Evolutionary conservation across 768 basidiomycete species (phyloP).

Genomic region (Lentinula detonsa): DNA sequence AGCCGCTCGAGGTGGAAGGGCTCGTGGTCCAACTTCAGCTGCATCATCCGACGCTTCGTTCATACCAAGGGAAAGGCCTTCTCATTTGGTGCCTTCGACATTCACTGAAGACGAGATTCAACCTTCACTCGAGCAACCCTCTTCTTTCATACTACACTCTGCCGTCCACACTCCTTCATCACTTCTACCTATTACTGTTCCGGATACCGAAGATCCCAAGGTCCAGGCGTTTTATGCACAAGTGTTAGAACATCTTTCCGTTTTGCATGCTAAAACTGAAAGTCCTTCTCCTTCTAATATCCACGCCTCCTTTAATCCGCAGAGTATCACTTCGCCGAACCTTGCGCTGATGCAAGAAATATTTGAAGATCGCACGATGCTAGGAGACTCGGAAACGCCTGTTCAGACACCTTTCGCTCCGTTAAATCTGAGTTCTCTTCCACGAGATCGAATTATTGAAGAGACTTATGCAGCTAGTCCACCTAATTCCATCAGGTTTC

Average conservation of each 20-base stretch:
- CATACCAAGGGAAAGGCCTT: neutral
- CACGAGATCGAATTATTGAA: neutral
- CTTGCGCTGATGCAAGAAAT: conserved; percentile 10
- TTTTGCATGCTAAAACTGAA: conserved; percentile 54
- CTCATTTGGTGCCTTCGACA: conserved; percentile 1
- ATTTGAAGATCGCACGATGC: neutral
- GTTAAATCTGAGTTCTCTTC: neutral
- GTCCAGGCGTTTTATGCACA: conserved; percentile 85
- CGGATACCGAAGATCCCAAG: conserved; percentile 65
- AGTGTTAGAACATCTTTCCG: conserved; percentile 70
- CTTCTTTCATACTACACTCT: conserved; percentile 11
- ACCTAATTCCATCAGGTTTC: neutral
- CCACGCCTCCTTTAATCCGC: neutral
- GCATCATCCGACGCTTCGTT: conserved; percentile 15
- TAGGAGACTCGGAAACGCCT: neutral
- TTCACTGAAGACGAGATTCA: conserved; percentile 4
- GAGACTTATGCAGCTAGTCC: conserved; percentile 22
- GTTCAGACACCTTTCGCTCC: neutral
- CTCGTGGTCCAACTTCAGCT: neutral
- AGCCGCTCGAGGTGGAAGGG: conserved; percentile 27
- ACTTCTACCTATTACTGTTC: conserved; percentile 51
- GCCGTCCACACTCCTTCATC: conserved; percentile 22
- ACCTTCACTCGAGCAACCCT: neutral
- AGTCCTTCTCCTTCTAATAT: conserved; percentile 2
- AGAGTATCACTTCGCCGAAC: conserved; percentile 2